A percentile compares a stretch with the other conserved stretches of the same genome.
Evolutionary conservation across 495 filamentous ascomycete species (phyloP).

Genomic region (Aspergillus egyptiacus): DNA sequence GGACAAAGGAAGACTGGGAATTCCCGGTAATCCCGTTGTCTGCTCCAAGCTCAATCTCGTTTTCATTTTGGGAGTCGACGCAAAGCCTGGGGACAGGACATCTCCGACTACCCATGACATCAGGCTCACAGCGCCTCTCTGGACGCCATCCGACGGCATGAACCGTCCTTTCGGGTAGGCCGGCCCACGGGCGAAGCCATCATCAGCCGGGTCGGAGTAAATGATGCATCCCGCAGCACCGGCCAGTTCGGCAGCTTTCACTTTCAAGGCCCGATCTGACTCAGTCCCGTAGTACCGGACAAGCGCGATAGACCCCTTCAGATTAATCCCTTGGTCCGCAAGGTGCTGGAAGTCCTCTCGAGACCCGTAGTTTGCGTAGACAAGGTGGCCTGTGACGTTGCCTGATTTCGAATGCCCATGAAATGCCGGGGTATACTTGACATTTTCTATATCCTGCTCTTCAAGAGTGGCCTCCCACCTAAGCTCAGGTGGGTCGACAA

Average conservation of each 20-base stretch:
- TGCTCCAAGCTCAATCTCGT: conserved; percentile 59
- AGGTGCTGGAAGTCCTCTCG: conserved; percentile 73
- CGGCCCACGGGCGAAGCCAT: conserved; percentile 65
- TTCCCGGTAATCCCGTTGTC: conserved; percentile 66
- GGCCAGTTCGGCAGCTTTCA: conserved; percentile 80
- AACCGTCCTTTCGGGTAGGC: conserved; percentile 67
- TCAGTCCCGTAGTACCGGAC: conserved; percentile 76
- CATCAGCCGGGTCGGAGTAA: conserved; percentile 81
- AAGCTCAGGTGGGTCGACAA: conserved; percentile 63
- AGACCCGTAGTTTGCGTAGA: conserved; percentile 92
- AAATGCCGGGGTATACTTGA: conserved; percentile 64
- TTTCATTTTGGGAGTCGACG: conserved; percentile 62
- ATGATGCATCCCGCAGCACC: conserved; percentile 85
- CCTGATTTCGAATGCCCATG: conserved; percentile 87
- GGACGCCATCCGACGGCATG: conserved; percentile 75
- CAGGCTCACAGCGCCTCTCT: conserved; percentile 75
- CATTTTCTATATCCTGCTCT: conserved; percentile 58
- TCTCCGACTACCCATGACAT: conserved; percentile 80
- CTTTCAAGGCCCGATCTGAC: conserved; percentile 65
- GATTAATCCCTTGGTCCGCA: conserved; percentile 60
- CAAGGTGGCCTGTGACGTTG: conserved; percentile 82
- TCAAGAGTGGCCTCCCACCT: conserved; percentile 82
- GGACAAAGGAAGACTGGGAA: conserved; percentile 81
- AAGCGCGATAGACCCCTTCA: conserved; percentile 76
- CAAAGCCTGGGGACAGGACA: conserved; percentile 81